Percentiles rank a stretch among this genome's conserved stretches.
Evolutionary conservation across 2,329 filamentous ascomycete genomes (phyloP).

Genomic region (Neonectria hederae): DNA sequence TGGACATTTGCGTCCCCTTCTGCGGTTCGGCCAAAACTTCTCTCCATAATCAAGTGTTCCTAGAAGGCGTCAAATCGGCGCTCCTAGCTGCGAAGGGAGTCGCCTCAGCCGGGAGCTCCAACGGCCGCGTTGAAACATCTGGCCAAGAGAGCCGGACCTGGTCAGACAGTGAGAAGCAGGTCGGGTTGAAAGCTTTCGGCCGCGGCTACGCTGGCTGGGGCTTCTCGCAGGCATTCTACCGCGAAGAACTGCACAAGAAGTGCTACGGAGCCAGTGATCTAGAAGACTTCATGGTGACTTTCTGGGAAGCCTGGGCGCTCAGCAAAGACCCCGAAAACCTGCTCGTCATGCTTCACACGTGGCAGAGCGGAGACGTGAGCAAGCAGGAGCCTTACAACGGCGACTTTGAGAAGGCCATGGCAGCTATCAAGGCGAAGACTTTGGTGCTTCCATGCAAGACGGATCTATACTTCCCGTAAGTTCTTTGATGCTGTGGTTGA

Average conservation of each 20-base stretch:
- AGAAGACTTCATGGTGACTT: slow-evolving; percentile 77
- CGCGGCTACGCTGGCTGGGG: slow-evolving; percentile 85
- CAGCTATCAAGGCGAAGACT: slow-evolving; percentile 75
- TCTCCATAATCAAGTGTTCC: slow-evolving; percentile 63
- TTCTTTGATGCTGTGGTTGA: accelerated
- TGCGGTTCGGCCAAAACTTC: slow-evolving; percentile 61
- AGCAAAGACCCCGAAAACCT: slow-evolving; percentile 81
- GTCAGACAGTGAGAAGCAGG: slow-evolving; percentile 53
- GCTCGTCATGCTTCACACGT: slow-evolving; percentile 79
- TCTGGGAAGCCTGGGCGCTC: slow-evolving; percentile 80
- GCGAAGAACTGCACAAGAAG: slow-evolving; percentile 73
- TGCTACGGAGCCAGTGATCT: slow-evolving; percentile 72
- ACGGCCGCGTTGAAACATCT: slow-evolving; percentile 40
- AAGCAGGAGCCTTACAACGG: slow-evolving; percentile 74
- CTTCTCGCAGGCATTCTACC: slow-evolving; percentile 81
- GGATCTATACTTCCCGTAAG: slow-evolving; percentile 78
- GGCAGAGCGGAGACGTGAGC: slow-evolving; percentile 79
- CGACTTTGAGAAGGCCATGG: slow-evolving; percentile 72
- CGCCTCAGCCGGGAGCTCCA: slow-evolving; percentile 60
- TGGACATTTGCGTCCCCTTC: slow-evolving; percentile 56
- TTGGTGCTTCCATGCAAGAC: slow-evolving; percentile 77
- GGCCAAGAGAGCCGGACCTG: slow-evolving; percentile 35
- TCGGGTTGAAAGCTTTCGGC: slow-evolving; percentile 73
- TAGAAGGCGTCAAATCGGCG: slow-evolving; percentile 62
- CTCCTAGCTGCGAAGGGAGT: slow-evolving; percentile 52